Base-by-base conservation (phyloP, 208 protist species). In the Naegleria lovaniensis region DNA sequence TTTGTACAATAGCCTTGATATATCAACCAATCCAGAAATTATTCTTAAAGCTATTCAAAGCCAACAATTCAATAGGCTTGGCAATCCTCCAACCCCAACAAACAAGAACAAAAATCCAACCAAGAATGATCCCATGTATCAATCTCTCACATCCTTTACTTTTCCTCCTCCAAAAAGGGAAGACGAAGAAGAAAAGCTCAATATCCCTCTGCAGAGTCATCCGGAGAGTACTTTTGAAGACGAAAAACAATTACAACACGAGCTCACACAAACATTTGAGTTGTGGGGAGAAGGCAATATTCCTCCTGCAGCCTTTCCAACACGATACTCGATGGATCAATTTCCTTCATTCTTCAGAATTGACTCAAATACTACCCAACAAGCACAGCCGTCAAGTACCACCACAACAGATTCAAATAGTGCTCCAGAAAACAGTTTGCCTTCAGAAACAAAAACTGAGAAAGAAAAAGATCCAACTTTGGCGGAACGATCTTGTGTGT, bases 281-380 rank as follows among this genome's bases (percentile, higher is more conserved):
- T 58, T 88, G 85, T 89, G 85, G 85, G 41, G 51, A 29, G 19
- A 39, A 38, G 51, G 36, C 0, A 41, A 4, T 52, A 41, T 29
- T 36, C 43, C 85, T 41, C 85, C 85, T 41, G 83, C 83, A n/a
- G 85, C 85, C 5, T 89, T 67, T 40, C 85, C 85, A 4, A 41
- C 85, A 19, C 11, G 13, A 67, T 16, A 89, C 5, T 13, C 43
- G 16, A 67, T 89, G 33, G 41, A 41, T 41, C 11, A 7, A 7
- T 89, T 41, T 67, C 85, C 85, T 25, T 41, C 22, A 39, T 89
- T 89, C 48, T 89, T 89, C 40, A 58, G 41, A 39, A 38, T 58
- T 38, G 85, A 58, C 5, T 16, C 39, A 22, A 16, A 51, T 58
- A 58, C 5, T 7, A 16, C 16, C n/a, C 7, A 13, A 38, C 5